phyloP scores from a whole-genome alignment of 331 rosid genomes.

The Prunus yedoensis region DNA sequence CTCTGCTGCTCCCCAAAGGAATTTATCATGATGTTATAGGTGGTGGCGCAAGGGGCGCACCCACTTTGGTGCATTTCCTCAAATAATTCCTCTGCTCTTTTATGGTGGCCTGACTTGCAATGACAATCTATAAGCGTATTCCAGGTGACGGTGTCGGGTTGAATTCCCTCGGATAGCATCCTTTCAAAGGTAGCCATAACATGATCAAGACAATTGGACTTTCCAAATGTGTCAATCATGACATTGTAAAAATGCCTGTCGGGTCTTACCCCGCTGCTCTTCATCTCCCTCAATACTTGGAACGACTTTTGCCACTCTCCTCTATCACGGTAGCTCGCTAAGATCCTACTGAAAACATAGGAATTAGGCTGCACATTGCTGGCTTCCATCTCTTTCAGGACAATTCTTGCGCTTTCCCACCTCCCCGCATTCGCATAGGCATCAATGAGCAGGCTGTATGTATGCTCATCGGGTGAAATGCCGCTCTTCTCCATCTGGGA shows the following conservation, averaged over 20 bases:
- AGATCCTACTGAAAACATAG: slow-evolving; percentile 67
- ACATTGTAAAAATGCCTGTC: slow-evolving; percentile 95
- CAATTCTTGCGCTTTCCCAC: slow-evolving; percentile 90
- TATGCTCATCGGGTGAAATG: slow-evolving; percentile 74
- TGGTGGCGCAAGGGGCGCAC: slow-evolving; percentile 60
- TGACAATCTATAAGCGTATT: slow-evolving; percentile 84
- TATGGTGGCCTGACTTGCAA: slow-evolving; percentile 65
- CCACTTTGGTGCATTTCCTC: slow-evolving; percentile 85
- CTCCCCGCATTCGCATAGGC: slow-evolving; percentile 79
- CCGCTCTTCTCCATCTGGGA: slow-evolving; percentile 84
- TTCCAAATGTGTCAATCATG: slow-evolving; percentile 93
- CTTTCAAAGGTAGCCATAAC: slow-evolving; percentile 74
- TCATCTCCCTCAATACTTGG: slow-evolving; percentile 92
- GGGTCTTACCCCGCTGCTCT: slow-evolving; percentile 63
- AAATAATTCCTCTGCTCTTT: slow-evolving; percentile 71
- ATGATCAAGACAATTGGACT: slow-evolving; percentile 81
- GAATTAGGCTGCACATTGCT: slow-evolving; percentile 76
- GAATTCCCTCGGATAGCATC: slow-evolving; percentile 75
- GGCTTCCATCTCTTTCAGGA: slow-evolving; percentile 88
- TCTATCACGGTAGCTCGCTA: slow-evolving; percentile 75
- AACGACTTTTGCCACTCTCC: slow-evolving; percentile 98
- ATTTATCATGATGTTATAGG: slow-evolving; percentile 85
- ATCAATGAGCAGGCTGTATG: slow-evolving; percentile 77
- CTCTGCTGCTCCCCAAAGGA: slow-evolving; percentile 80
- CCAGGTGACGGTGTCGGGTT: slow-evolving; percentile 87